Evolutionary conservation across 192 early-diverging fungal species (phyloP), one percentile per base, ranked within the genome.

Genomic region (Linnemannia zychae): DNA sequence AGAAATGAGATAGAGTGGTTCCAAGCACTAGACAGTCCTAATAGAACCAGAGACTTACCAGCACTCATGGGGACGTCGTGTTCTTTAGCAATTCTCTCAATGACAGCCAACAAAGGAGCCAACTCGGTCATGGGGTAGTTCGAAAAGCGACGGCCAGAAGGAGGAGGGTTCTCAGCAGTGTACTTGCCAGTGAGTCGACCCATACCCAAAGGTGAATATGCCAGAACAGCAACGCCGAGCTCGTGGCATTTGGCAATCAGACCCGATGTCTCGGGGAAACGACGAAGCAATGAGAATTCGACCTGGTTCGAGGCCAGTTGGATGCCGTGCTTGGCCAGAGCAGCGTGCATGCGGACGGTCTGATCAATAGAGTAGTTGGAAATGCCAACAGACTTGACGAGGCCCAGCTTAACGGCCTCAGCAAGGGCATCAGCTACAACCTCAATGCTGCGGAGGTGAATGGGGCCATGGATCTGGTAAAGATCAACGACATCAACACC

Each of bases 121-220:
- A 85, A 36, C 63, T 85, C 77, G 31, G 60, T 63, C 83, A 85
- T 85, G 5, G 83, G 83, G 18, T 85, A 85, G 38, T 85, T 72
- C 4, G 83, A 85, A 33, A 85, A 85, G 13, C 48, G 24, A 7
- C 83, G 77, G 20, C 68, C 68, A 0, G 83, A 78, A 0, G 83
- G 77, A 36, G 83, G 83, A 40, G 83, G 83, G 72, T 85, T 85
- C n/a, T 74, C 77, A 4, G 83, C 83, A 24, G 67, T 65, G 77
- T 93, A 91, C 17, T 88, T 84, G 20, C 94, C 93, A 2, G 92
- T 92, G 68, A 96, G 75, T 49, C 95, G 91, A 7, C 96, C 96
- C 63, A 92, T 90, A 3, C 94, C 95, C 5, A 96, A 76, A 4
- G 94, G 94, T 11, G 94, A 93, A 71, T 95, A 93, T 2, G 96